Evolutionary conservation across 257 asterid genomes (phyloP).

Genomic region (Mitragyna speciosa): DNA sequence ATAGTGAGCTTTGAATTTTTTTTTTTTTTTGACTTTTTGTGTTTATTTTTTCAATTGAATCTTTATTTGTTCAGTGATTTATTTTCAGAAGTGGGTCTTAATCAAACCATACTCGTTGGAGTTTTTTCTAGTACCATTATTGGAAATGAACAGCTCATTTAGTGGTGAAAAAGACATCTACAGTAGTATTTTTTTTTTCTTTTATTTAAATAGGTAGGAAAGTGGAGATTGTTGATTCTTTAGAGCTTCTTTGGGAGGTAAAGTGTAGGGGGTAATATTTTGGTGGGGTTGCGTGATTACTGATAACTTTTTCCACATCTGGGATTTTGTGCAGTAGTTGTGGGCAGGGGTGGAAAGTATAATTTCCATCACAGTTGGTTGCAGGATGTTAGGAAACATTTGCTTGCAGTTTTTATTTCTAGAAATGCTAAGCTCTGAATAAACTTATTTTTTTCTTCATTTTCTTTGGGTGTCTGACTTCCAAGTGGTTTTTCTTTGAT

Average conservation of each 20-base stretch:
- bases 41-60: background rate
- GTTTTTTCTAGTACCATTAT: constrained; percentile 19
- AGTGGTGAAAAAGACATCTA: constrained; percentile 16
- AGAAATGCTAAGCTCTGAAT: constrained; percentile 25
- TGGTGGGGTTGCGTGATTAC: constrained; percentile 25
- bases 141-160: constrained; percentile 29
- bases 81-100: constrained; percentile 13
- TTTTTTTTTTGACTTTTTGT: constrained; percentile 12
- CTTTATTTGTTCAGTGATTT: too few relatives aligned
- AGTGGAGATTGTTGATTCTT: constrained; percentile 3
- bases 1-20: background rate
- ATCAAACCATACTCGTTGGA: constrained; percentile 23
- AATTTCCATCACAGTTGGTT: constrained; percentile 23
- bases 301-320: constrained; percentile 20
- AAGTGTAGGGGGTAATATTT: constrained; percentile 15
- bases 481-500: constrained; percentile 5
- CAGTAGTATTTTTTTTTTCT: background rate
- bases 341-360: constrained; percentile 27
- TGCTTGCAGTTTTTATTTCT: constrained; percentile 14
- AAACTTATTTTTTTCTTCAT: background rate
- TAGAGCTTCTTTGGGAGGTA: constrained; percentile 15
- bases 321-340: constrained; percentile 31
- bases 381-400: constrained; percentile 17
- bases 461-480: constrained; percentile 1
- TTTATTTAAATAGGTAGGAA: background rate